A percentile compares a stretch with the other conserved stretches of the same genome.
Evolutionary conservation across 75 land plant species (phyloP).

Genomic region (Isoetes taiwanensis): DNA sequence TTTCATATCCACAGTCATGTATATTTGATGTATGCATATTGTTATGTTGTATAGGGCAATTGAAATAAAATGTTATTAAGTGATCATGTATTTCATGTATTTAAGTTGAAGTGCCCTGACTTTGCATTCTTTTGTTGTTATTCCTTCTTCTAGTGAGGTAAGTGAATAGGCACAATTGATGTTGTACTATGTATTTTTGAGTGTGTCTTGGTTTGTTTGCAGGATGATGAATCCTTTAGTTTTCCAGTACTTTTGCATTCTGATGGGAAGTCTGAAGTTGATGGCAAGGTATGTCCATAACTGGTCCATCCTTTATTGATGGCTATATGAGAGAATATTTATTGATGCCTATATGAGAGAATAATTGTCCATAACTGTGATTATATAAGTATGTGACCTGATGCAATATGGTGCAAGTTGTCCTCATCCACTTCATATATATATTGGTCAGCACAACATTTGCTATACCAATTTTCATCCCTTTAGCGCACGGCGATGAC

Average conservation of each 20-base stretch:
- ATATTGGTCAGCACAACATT: conserved; percentile 55
- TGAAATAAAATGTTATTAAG: too few species aligned
- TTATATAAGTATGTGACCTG: neutral
- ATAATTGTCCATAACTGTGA: too few species aligned
- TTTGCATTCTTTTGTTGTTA: conserved; percentile 88
- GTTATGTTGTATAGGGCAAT: too few species aligned
- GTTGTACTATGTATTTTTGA: neutral
- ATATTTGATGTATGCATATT: too few species aligned
- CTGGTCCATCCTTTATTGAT: too few species aligned
- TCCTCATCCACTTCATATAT: neutral
- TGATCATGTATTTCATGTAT: too few species aligned
- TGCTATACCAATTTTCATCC: conserved; percentile 86
- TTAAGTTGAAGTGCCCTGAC: too few species aligned
- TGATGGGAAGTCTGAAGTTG: conserved; percentile 92
- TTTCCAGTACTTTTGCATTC: conserved; percentile 81
- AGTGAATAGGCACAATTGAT: neutral
- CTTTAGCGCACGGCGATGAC: conserved; percentile 70
- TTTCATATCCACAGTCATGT: too few species aligned
- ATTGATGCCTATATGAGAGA: too few species aligned
- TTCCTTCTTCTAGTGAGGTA: conserved; percentile 13
- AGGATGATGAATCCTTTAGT: conserved; percentile 82
- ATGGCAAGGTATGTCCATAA: conserved; percentile 45
- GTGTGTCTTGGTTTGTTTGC: conserved; percentile 12
- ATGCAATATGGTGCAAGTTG: too few species aligned
- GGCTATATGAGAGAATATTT: too few species aligned